Evolutionary conservation across 495 filamentous ascomycete species (phyloP).

Genomic region (Talaromyces wortmannii): DNA sequence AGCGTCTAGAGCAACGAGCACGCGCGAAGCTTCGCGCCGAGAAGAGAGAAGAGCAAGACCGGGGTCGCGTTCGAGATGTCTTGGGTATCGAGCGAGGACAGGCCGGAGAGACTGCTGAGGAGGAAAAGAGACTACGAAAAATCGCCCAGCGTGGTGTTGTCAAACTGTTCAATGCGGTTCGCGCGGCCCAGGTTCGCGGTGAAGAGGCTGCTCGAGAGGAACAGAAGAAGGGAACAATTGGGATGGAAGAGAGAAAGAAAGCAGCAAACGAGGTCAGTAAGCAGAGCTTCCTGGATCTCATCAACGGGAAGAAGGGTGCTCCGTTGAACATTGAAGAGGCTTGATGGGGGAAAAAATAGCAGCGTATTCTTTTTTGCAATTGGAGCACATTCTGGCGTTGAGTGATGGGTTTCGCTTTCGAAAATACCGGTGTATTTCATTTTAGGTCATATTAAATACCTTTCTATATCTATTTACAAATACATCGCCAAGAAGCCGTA

Average conservation of each 20-base stretch:
- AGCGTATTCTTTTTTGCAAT: not conserved
- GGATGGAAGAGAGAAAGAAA: slow-evolving; percentile 67
- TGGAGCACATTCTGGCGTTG: not conserved
- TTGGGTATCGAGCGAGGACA: slow-evolving; percentile 45
- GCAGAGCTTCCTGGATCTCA: slow-evolving; percentile 89
- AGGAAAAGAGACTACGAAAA: slow-evolving; percentile 76
- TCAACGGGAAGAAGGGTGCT: slow-evolving; percentile 52
- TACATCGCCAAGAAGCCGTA: not conserved
- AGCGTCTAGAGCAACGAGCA: slow-evolving; percentile 73
- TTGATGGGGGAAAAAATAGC: slow-evolving; percentile 11
- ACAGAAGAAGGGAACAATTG: slow-evolving; percentile 66
- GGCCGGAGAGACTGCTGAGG: slow-evolving; percentile 55
- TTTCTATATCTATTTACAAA: not conserved
- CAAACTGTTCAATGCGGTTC: slow-evolving; percentile 91
- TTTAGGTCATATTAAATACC: too few species aligned
- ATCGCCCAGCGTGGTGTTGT: slow-evolving; percentile 87
- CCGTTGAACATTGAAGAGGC: slow-evolving; percentile 42
- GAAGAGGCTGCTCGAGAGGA: slow-evolving; percentile 64
- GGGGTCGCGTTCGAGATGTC: slow-evolving; percentile 82
- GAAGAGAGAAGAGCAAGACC: slow-evolving; percentile 73
- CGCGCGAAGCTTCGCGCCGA: slow-evolving; percentile 71
- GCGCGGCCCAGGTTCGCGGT: slow-evolving; percentile 81
- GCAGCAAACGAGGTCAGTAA: slow-evolving; percentile 90
- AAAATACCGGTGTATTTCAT: not conserved
- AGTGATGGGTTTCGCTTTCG: not conserved